phyloP scores from a whole-genome alignment of 2,329 filamentous ascomycete species.

The Fusarium sp. region DNA sequence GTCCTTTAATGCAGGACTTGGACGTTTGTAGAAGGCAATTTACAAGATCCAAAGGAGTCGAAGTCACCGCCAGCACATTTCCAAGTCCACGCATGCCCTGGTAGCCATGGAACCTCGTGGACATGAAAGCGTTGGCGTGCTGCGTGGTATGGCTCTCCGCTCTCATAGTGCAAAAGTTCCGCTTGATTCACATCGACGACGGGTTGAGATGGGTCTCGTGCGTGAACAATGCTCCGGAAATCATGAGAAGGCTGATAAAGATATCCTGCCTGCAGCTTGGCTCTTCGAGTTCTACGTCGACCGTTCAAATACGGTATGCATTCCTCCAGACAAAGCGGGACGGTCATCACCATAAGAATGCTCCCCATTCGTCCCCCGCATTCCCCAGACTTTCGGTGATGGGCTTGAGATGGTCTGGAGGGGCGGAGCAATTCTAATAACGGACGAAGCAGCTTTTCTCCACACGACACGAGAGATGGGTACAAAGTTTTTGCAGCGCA shows the following conservation, averaged over 20 bases:
- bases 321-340: conserved; percentile 6
- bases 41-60: conserved; percentile 1
- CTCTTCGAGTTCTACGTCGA: conserved; percentile 20
- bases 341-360: conserved; percentile 12
- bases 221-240: conserved; percentile 15
- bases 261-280: conserved; percentile 18
- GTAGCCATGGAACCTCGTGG: conserved; percentile 16
- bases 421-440: conserved; percentile 17
- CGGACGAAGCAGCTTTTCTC: conserved; percentile 8
- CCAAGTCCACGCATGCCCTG: conserved; percentile 1
- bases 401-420: conserved; percentile 6
- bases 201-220: conserved; percentile 27
- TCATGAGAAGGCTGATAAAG: conserved; percentile 17
- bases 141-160: conserved; percentile 34
- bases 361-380: conserved; percentile 30
- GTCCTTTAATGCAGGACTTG: conserved; percentile 22
- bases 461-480: conserved; percentile 27
- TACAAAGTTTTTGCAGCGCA: not conserved
- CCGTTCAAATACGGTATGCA: conserved; percentile 15
- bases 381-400: conserved; percentile 38
- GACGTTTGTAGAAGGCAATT: conserved; percentile 37
- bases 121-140: conserved; percentile 7
- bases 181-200: conserved; percentile 18
- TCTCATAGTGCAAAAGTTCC: conserved; percentile 38
- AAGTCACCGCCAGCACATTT: conserved; percentile 16